Conservation (phyloP, 2,329 filamentous ascomycete species). For the Phialophora macrospora region DNA sequence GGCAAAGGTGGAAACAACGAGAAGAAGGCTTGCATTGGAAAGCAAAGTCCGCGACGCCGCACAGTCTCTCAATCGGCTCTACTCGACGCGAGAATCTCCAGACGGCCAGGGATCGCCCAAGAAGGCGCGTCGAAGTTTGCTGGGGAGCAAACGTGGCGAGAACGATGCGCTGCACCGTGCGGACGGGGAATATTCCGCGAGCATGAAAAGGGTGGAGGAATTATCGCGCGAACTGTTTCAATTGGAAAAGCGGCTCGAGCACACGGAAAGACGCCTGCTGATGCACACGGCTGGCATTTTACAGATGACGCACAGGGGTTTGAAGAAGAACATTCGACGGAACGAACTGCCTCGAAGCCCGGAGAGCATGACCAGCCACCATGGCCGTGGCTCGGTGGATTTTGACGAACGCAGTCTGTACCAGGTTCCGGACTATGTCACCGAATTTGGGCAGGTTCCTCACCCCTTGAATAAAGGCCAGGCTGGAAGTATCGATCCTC, state of each 20-base stretch:
- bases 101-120: conserved; percentile 52
- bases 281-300: conserved; percentile 92
- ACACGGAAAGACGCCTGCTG: conserved; percentile 75
- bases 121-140: conserved; percentile 58
- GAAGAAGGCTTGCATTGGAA: conserved; percentile 83
- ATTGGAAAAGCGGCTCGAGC: conserved; percentile 76
- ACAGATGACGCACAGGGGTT: conserved; percentile 81
- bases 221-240: conserved; percentile 78
- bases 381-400: conserved; percentile 60
- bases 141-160: conserved; percentile 50
- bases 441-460: conserved; percentile 50
- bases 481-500: conserved; percentile 33
- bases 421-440: conserved; percentile 68
- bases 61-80: conserved; percentile 80
- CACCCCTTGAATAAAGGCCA: conserved; percentile 40
- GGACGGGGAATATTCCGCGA: conserved; percentile 74
- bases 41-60: conserved; percentile 94
- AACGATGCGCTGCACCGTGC: conserved; percentile 56
- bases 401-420: conserved; percentile 82
- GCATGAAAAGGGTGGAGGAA: conserved; percentile 82
- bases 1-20: conserved; percentile 78
- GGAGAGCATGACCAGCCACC: conserved; percentile 63
- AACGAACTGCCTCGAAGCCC: conserved; percentile 68
- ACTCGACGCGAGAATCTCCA: conserved; percentile 60
- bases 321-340: conserved; percentile 62